A percentile compares a stretch with the other conserved stretches of the same genome.
Conservation (phyloP, 164 flowering plant genomes). For the Dillenia suffruticosa region DNA sequence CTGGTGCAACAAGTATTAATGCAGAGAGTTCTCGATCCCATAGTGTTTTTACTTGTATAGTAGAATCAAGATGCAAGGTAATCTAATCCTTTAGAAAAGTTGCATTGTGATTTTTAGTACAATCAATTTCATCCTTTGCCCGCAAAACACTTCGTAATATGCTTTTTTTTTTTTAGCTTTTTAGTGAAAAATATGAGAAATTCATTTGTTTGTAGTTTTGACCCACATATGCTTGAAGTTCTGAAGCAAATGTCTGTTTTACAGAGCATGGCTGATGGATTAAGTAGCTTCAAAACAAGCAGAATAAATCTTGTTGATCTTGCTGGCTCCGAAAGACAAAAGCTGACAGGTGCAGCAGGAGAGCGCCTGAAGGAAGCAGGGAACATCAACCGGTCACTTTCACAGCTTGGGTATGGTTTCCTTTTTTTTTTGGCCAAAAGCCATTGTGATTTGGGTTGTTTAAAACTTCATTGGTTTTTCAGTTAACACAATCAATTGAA, state of each 20-base stretch:
- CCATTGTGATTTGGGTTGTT: no score
- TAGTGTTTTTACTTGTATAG: constrained; percentile 94
- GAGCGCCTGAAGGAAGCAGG: constrained; percentile 98
- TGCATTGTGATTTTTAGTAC: no score
- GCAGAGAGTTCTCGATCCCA: constrained; percentile 98
- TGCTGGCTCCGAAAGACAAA: constrained; percentile 98
- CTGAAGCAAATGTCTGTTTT: constrained; percentile 11
- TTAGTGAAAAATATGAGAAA: no score
- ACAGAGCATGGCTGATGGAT: constrained; percentile 68
- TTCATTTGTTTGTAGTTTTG: background rate
- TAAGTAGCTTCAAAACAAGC: constrained; percentile 81
- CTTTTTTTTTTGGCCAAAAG: background rate
- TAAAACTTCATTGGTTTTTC: no score
- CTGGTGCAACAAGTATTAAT: constrained; percentile 86
- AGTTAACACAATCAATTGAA: no score
- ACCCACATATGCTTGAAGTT: background rate
- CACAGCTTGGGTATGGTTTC: constrained; percentile 90
- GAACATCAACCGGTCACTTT: constrained; percentile 89
- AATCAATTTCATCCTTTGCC: no score
- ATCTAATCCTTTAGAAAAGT: background rate
- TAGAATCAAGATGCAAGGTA: constrained; percentile 95
- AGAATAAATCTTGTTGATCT: constrained; percentile 97
- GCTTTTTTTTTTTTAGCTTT: no score
- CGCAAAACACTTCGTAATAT: no score
- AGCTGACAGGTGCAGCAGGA: constrained; percentile 94